phyloP scores from a whole-genome alignment of 768 basidiomycete species.

The Hericium erinaceus region DNA sequence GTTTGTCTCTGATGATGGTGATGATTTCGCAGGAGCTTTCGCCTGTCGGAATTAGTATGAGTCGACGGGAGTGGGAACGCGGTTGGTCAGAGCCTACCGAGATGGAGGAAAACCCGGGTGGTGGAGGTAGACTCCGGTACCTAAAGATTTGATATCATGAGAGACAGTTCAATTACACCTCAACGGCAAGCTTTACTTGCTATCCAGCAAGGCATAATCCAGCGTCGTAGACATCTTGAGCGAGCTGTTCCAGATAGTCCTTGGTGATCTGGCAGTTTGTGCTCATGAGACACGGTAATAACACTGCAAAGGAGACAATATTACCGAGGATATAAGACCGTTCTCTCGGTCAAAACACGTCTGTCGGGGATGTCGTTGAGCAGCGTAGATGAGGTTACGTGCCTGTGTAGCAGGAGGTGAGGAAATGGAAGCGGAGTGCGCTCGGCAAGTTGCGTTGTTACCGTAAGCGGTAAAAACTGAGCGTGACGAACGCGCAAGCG shows the following conservation, averaged over 20 bases:
- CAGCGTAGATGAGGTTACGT: not conserved
- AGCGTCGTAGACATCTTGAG: conserved; percentile 15
- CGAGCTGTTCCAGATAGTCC: no score
- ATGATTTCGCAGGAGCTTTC: conserved; percentile 28
- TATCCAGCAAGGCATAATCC: conserved; percentile 33
- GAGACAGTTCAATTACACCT: no score
- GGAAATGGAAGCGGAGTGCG: not conserved
- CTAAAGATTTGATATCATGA: conserved; percentile 21
- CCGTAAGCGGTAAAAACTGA: no score
- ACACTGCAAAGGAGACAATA: no score
- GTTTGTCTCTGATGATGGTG: conserved; percentile 23
- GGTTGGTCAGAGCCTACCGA: conserved; percentile 28
- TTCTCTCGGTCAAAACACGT: no score
- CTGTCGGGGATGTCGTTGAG: not conserved
- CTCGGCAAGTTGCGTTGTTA: not conserved
- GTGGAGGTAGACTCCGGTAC: conserved; percentile 56
- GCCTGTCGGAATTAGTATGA: conserved; percentile 26
- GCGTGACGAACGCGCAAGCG: no score
- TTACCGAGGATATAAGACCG: no score
- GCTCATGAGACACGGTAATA: no score
- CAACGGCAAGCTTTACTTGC: not conserved
- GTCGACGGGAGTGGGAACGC: conserved; percentile 2
- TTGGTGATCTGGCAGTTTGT: no score
- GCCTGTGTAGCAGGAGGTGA: not conserved
- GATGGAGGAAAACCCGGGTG: conserved; percentile 55